Evolutionary conservation across 768 basidiomycete species (phyloP).

Genomic region (Xerocomus potaroensis): DNA sequence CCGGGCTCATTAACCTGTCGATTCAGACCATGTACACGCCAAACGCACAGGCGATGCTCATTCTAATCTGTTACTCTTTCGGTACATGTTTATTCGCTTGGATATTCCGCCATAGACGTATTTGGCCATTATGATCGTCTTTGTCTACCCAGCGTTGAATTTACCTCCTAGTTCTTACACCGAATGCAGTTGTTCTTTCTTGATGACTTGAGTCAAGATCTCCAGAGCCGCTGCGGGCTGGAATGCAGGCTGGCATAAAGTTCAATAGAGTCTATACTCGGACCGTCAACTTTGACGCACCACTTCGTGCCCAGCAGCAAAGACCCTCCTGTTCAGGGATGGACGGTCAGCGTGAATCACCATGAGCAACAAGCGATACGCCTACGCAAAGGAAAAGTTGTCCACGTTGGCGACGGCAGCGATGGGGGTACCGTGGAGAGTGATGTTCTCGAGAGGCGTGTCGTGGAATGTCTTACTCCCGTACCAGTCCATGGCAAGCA

Average conservation of each 20-base stretch:
- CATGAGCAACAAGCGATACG: conserved; percentile 5
- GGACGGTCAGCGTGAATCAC: background rate
- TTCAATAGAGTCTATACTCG: background rate
- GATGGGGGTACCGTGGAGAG: conserved; percentile 46
- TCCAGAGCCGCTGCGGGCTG: conserved; percentile 54
- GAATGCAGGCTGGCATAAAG: conserved; percentile 49
- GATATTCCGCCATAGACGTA: conserved; percentile 36
- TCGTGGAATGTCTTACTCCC: conserved; percentile 37
- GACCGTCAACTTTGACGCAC: conserved; percentile 34
- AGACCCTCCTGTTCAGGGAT: conserved; percentile 42
- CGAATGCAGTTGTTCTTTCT: conserved; percentile 50
- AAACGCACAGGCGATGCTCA: conserved; percentile 50
- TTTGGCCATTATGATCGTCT: conserved; percentile 28
- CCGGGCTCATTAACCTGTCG: conserved; percentile 78
- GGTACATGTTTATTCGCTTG: conserved; percentile 62
- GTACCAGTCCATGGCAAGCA: conserved; percentile 45
- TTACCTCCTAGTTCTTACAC: conserved; percentile 22
- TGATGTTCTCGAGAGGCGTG: conserved; percentile 50
- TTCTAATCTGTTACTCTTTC: conserved; percentile 59
- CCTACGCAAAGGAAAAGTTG: conserved; percentile 65
- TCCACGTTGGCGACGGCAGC: conserved; percentile 62
- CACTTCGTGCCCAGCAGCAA: conserved; percentile 57
- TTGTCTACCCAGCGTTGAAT: background rate
- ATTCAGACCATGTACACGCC: conserved; percentile 78
- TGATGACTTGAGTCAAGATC: conserved; percentile 55